phyloP scores from a whole-genome alignment of 2,329 filamentous ascomycete genomes.

The Calonectria ilicicola region DNA sequence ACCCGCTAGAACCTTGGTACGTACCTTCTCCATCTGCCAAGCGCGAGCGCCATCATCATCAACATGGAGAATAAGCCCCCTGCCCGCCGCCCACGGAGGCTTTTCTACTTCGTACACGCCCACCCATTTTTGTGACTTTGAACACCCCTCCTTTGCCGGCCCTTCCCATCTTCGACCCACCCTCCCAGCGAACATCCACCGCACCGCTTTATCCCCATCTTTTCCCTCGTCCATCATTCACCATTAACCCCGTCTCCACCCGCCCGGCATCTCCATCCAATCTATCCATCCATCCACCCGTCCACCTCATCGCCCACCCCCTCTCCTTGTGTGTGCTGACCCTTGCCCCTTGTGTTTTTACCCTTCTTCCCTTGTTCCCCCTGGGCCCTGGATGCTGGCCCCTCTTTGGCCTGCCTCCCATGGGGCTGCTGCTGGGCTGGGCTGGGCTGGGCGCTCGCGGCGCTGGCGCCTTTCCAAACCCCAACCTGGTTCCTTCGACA shows the following conservation, averaged over 20 bases:
- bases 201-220: conserved; percentile 31
- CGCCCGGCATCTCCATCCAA: conserved; percentile 25
- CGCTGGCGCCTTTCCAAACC: background rate
- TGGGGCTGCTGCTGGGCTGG: conserved; percentile 16
- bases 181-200: conserved; percentile 37
- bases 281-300: conserved; percentile 30
- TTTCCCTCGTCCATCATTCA: conserved; percentile 26
- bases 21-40: conserved; percentile 11
- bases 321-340: conserved; percentile 17
- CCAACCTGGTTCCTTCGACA: conserved; percentile 22
- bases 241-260: conserved; percentile 23
- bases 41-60: conserved; percentile 6
- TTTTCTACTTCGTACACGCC: conserved; percentile 12
- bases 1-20: conserved; percentile 25
- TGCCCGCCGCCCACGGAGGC: conserved; percentile 8
- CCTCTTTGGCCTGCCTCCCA: conserved; percentile 12
- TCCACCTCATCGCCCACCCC: conserved; percentile 16
- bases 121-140: background rate
- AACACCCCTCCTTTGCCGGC: conserved; percentile 31
- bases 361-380: conserved; percentile 14
- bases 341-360: background rate
- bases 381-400: conserved; percentile 21
- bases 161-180: conserved; percentile 33
- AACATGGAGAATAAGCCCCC: conserved; percentile 12
- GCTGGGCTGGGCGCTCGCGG: conserved; percentile 21